These are phyloP conservation scores for Euphorbia lathyris DNA, from an alignment of 345 rosid species.

Conservation along the genomic window DNA sequence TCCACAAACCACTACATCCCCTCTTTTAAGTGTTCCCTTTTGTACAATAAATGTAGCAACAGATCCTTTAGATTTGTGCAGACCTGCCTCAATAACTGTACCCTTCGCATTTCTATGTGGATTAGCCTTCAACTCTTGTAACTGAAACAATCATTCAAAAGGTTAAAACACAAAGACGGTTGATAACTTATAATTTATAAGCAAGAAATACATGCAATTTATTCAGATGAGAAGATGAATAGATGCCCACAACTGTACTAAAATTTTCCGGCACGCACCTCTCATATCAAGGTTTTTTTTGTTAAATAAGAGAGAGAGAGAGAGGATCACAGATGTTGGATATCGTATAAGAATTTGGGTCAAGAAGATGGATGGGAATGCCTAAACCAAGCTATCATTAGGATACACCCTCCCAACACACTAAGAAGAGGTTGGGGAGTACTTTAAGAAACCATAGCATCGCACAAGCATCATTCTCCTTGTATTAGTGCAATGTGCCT, in stretches of 20 bases:
- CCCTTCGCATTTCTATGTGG: conserved; percentile 96
- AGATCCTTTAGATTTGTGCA: conserved; percentile 89
- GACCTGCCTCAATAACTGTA: conserved; percentile 89
- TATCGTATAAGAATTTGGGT: no score
- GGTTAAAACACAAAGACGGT: conserved; percentile 25
- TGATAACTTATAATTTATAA: background rate
- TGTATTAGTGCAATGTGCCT: background rate
- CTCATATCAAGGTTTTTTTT: no score
- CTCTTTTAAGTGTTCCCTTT: conserved; percentile 90
- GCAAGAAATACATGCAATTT: background rate
- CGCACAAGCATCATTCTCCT: background rate
- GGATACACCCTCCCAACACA: background rate
- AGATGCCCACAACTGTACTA: background rate
- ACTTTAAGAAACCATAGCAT: background rate
- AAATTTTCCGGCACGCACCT: background rate
- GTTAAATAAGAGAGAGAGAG: no score
- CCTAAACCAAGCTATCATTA: no score
- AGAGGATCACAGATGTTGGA: no score
- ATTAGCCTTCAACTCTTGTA: conserved; percentile 97
- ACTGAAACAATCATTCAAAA: conserved; percentile 47
- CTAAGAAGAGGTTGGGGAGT: background rate
- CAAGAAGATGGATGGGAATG: no score
- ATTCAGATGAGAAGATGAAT: background rate
- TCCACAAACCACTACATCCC: conserved; percentile 91
- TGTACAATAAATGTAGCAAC: conserved; percentile 89